Base-by-base conservation (phyloP, 345 rosid species). In the Dimocarpus longan region DNA sequence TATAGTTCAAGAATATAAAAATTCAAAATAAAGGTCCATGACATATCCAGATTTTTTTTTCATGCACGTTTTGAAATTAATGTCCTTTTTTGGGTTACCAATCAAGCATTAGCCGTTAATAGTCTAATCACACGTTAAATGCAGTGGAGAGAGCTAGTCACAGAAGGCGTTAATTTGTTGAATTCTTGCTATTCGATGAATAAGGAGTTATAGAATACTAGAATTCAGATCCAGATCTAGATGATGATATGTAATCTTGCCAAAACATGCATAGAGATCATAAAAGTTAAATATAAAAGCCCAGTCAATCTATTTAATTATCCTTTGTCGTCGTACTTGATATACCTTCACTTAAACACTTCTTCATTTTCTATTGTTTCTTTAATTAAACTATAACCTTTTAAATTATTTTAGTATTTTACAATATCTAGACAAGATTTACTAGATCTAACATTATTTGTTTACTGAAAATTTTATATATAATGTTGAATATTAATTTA, bases 351-450 rank as follows among this genome's bases (percentile, higher is more conserved):
- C 68, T 19, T 46, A 70, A 52, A 68, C 60, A 18, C 44, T 74
- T 62, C 24, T 22, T 37, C 22, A 2, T 70, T 46, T 56, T n/a
- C 8, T 37, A 66, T 64, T 39, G 10, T 62, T 3, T 4, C 24
- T 44, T 44, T 39, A 32, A 19, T 18, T 24, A 24, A 63, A 21
- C 11, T 43, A 32, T 32, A 32, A 32, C 37, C 37, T 32, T 62
- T 74, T 40, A 42, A 22, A 15, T 28, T 39, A 50, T 59, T 59
- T 22, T 42, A 54, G 44, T 72, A 76, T 62, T 68, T 67, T 68
- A 76, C 37, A 50, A 67, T 76, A 66, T 50, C 64, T 66, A 76
- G 50, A 68, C 59, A 73, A 81, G 80, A 52, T 79, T 83, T 79
- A 69, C 75, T 66, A 70, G 84, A 78, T 78, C 62, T 68, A 80